Base-by-base conservation (phyloP, 2,329 filamentous ascomycete species). In the Madurella mycetomatis region DNA sequence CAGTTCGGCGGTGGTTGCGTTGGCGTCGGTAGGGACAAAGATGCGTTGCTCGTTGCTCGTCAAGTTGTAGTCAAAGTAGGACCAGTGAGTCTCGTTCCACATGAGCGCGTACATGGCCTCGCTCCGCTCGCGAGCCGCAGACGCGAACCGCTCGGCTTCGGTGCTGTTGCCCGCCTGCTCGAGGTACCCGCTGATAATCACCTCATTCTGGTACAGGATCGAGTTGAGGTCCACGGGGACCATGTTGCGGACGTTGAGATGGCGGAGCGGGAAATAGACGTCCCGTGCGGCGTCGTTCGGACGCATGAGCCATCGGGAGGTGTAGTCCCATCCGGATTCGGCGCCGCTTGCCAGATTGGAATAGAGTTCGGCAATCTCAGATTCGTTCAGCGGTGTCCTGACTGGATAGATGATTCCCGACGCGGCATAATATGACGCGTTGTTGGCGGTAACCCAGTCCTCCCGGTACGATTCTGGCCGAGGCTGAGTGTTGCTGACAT, bases 21-120 rank as follows among this genome's bases (percentile, higher is more conserved):
- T 76, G 3, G 69, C 62, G 58, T 84, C 80, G 9, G 67, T 66
- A 1, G 76, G 74, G 13, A 81, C 70, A 62, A 77, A 86, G 34
- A 80, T 68, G 59, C 82, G 76, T 57, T 85, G 83, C 1, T 73
- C 67, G 9, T 67, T 69, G 0, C 81, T 81, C 0, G 83, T 87
- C 31, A 84, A 57, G 70, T 87, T 88, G 72, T 81, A 87, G 73
- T 88, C 85, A 63, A 87, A 87, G 72, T 86, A 88, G 67, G 77
- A 78, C 67, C 72, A 80, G 56, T 82, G 75, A 7, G 79, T 82
- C 31, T 77, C 70, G 66, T 86, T 86, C 84, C 84, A 88, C 68
- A 87, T 74, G 44, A 87, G 67, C 0, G 75, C 72, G 46, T 79
- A 78, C 78, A 88, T 87, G 58, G 82, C 83, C 42, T 78, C 74